phyloP scores from a whole-genome alignment of 2,329 filamentous ascomycete species.

The Fusarium brachygibbosum region DNA sequence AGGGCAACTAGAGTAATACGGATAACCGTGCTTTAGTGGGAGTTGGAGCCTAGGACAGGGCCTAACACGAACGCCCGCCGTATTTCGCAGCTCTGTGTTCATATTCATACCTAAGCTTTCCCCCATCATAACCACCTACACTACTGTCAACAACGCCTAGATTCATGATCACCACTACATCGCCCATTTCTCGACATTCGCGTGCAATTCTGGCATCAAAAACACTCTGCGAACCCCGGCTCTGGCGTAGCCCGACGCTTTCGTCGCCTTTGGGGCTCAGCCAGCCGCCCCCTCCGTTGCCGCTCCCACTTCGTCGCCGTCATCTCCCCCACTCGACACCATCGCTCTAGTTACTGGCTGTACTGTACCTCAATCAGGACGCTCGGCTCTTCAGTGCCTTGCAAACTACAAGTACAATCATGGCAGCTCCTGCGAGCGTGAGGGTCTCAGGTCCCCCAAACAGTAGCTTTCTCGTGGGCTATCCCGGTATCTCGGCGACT shows the following conservation, averaged over 20 bases:
- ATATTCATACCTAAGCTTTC: constrained; percentile 26
- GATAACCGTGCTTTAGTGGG: constrained; percentile 27
- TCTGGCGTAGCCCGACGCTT: constrained; percentile 43
- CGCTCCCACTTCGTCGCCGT: constrained; percentile 40
- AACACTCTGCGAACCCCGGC: constrained; percentile 27
- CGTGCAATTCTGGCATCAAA: constrained; percentile 34
- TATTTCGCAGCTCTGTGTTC: constrained; percentile 22
- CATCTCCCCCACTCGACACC: constrained; percentile 43
- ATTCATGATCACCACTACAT: constrained; percentile 48
- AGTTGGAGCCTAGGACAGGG: constrained; percentile 30
- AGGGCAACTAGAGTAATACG: constrained; percentile 11
- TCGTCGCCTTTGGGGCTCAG: constrained; percentile 43
- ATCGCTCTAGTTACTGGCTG: constrained; percentile 27
- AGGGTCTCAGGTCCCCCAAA: constrained; percentile 98
- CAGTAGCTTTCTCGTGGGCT: constrained; percentile 95
- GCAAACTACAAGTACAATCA: constrained; percentile 37
- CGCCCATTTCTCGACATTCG: constrained; percentile 35
- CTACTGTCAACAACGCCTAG: constrained; percentile 9
- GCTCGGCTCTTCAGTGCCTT: constrained; percentile 26
- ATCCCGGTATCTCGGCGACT: constrained; percentile 97
- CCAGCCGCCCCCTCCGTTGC: constrained; percentile 38
- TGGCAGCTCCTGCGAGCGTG: constrained; percentile 67
- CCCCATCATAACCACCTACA: constrained; percentile 21
- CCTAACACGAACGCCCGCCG: constrained; percentile 23
- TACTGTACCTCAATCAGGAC: constrained; percentile 22